Conservation (phyloP, 148 eudicot species). For the Rhododendron williamsianum region DNA sequence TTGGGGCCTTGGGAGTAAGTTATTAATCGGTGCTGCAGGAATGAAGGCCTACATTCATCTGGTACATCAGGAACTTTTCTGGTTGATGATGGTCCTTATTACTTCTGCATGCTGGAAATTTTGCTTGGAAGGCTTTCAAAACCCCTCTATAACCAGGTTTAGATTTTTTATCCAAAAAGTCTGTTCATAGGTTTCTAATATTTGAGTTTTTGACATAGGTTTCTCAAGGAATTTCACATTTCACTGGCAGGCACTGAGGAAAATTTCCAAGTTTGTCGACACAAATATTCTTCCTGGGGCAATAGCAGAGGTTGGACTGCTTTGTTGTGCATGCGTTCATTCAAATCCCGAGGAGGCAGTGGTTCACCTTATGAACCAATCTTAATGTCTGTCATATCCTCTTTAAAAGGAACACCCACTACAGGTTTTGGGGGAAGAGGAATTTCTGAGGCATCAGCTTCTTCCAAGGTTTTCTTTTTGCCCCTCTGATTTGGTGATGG, state of each 20-base stretch:
- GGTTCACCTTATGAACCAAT: conserved; percentile 74
- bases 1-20: conserved; percentile 12
- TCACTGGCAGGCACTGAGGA: conserved; percentile 66
- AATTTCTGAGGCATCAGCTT: conserved; percentile 32
- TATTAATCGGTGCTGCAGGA: conserved; percentile 42
- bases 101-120: conserved; percentile 92
- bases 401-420: conserved; percentile 72
- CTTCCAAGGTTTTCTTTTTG: conserved; percentile 46
- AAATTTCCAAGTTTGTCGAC: conserved; percentile 81
- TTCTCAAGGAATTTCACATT: conserved; percentile 5
- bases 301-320: conserved; percentile 92
- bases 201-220: background rate
- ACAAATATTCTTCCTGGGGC: conserved; percentile 98
- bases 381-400: conserved; percentile 56
- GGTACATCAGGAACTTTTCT: conserved; percentile 89
- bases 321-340: conserved; percentile 93
- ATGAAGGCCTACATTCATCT: conserved; percentile 64
- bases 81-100: conserved; percentile 95
- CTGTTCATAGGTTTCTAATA: background rate
- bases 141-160: conserved; percentile 83
- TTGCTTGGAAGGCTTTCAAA: conserved; percentile 90
- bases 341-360: conserved; percentile 82
- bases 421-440: conserved; percentile 71
- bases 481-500: background rate
- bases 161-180: background rate